A percentile compares a stretch with the other conserved stretches of the same genome.
Conservation (phyloP, 2,329 filamentous ascomycete genomes). For the Scopulariopsis brevicaulis region DNA sequence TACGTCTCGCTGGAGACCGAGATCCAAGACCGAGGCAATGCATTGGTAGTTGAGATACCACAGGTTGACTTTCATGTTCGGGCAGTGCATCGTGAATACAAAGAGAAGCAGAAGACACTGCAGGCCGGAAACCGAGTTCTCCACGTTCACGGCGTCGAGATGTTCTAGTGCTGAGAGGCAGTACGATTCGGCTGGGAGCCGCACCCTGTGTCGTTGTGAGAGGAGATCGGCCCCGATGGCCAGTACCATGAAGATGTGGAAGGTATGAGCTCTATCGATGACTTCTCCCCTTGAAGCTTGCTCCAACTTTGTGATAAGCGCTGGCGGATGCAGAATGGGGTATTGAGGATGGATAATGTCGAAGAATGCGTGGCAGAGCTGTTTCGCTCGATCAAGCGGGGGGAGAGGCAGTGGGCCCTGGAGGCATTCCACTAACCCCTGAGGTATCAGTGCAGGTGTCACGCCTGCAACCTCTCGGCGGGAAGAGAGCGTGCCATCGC, state of each 20-base stretch:
- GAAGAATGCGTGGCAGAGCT: background rate
- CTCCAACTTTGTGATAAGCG: background rate
- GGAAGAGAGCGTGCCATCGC: background rate
- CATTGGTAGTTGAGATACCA: background rate
- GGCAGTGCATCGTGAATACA: background rate
- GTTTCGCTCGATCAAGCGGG: background rate
- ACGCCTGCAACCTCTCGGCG: background rate
- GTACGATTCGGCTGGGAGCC: background rate
- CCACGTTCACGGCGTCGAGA: background rate
- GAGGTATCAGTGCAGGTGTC: background rate
- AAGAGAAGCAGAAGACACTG: background rate
- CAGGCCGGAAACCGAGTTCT: background rate
- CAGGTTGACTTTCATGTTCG: background rate
- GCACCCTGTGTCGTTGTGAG: background rate
- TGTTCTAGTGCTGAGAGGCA: background rate
- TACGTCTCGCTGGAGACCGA: background rate
- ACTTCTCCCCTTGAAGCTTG: background rate
- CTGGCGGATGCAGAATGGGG: background rate
- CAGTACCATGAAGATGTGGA: background rate
- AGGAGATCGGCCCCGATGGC: background rate
- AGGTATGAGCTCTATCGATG: background rate
- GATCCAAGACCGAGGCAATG: background rate
- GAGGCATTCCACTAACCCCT: background rate
- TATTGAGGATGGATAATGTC: background rate
- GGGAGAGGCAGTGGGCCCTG: background rate